Evolutionary conservation across 1,139 yeast genomes (phyloP).

Genomic region (Diutina sp.): DNA sequence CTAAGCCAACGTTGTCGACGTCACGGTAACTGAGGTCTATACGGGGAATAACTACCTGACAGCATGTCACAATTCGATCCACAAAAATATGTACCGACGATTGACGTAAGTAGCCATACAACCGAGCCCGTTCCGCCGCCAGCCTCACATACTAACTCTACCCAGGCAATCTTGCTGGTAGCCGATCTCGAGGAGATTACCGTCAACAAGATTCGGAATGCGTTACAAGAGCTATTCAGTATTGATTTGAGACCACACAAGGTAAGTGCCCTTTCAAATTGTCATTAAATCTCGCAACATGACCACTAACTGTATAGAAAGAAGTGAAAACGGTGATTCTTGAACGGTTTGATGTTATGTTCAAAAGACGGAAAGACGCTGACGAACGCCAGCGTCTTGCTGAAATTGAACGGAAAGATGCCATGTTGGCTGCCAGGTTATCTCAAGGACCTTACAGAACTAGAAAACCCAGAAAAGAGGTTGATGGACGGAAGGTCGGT

Average conservation of each 20-base stretch:
- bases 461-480: slow-evolving; percentile 3
- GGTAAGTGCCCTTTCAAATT: slow-evolving; percentile 15
- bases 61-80: neutral
- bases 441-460: neutral
- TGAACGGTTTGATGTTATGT: slow-evolving; percentile 26
- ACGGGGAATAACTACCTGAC: neutral
- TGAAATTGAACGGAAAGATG: slow-evolving; percentile 1
- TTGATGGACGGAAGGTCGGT: slow-evolving; percentile 12
- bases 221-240: slow-evolving; percentile 55
- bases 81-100: neutral
- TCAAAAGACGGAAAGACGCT: neutral
- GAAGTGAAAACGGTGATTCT: slow-evolving; percentile 49
- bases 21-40: neutral
- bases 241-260: slow-evolving; percentile 39
- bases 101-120: neutral
- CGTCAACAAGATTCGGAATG: slow-evolving; percentile 58
- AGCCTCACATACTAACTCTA: slow-evolving; percentile 11
- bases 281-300: neutral
- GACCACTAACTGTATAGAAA: slow-evolving; percentile 16
- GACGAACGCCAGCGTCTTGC: neutral
- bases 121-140: neutral
- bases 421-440: neutral
- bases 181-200: slow-evolving; percentile 62
- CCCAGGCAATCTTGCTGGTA: slow-evolving; percentile 58
- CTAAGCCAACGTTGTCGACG: neutral